Base-by-base conservation (phyloP, 2,329 filamentous ascomycete species). In the Hymenoscyphus linearis region DNA sequence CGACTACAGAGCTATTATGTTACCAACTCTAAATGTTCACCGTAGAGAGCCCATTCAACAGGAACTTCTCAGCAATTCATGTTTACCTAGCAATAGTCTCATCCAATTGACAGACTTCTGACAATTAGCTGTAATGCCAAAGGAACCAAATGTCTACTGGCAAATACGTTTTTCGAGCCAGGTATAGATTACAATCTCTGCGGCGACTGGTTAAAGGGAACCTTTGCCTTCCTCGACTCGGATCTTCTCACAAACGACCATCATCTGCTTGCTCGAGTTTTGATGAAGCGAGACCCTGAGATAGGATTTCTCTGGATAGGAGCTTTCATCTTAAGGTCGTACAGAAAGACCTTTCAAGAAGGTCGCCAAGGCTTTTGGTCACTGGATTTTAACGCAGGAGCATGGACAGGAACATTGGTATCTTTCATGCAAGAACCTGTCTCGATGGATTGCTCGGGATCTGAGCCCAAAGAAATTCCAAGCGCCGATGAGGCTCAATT, bases 351-450 rank as follows among this genome's bases (percentile, higher is more conserved):
- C 16, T 60, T 68, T 18, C 60, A 61, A 64, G 61, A 67, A 50
- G 65, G 55, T 60, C 63, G 64, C 55, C 36, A 47, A 26, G 64
- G 18, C 18, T 66, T 60, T 60, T 65, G 62, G 62, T 63, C 62
- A 64, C 61, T 68, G 25, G 62, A 68, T 34, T 65, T 69, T 57
- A 14, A 65, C 59, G 60, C 60, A 25, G 66, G 62, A 59, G 66
- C 66, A 47, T 69, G 64, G 67, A 69, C 67, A 12, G 65, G 67
- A 59, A 69, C 67, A 35, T 57, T 64, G 14, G 64, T 66, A 57
- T 69, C 67, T 60, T 67, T 68, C 56, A 66, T 68, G 59, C 65
- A 68, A 61, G 61, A 66, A 52, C 64, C 65, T 58, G 61, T 67
- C 5, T 62, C 60, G 55, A 58, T n/a, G 55, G 27, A 60, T 13